phyloP scores from a whole-genome alignment of 1,284 basidiomycete genomes.

The Pseudozyma thailandica region DNA sequence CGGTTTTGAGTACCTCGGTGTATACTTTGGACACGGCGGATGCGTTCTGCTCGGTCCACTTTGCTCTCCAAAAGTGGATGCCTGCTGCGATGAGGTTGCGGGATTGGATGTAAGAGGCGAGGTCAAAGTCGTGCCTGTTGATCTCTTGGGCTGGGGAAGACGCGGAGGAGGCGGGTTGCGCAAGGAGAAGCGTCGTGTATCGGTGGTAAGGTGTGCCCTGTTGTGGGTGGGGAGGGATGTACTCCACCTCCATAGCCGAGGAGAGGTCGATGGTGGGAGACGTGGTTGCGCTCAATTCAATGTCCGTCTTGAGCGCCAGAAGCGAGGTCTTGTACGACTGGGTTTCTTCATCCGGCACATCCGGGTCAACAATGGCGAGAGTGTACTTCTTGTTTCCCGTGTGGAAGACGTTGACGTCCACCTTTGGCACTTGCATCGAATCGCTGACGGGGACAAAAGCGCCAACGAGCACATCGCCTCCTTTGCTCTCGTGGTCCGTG shows the following conservation, averaged over 20 bases:
- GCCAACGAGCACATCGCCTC: constrained; percentile 78
- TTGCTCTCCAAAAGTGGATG: constrained; percentile 83
- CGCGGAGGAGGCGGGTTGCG: constrained; percentile 71
- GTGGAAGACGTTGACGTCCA: constrained; percentile 82
- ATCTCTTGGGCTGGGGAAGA: constrained; percentile 31
- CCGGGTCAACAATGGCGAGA: constrained; percentile 87
- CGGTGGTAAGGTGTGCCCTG: constrained; percentile 86
- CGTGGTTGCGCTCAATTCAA: constrained; percentile 48
- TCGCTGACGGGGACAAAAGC: constrained; percentile 65
- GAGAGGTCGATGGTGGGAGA: constrained; percentile 71
- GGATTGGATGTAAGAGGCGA: constrained; percentile 74
- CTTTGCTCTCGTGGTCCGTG: constrained; percentile 66
- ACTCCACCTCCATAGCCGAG: constrained; percentile 73
- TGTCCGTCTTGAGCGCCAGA: constrained; percentile 83
- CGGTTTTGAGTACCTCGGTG: constrained; percentile 71
- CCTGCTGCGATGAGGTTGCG: constrained; percentile 74
- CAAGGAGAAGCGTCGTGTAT: constrained; percentile 80
- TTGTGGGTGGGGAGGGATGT: constrained; percentile 87
- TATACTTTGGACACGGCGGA: constrained; percentile 77
- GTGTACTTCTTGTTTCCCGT: constrained; percentile 85
- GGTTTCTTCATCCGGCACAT: constrained; percentile 79
- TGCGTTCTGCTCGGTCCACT: constrained; percentile 73
- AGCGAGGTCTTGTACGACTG: constrained; percentile 79
- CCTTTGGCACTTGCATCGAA: constrained; percentile 75
- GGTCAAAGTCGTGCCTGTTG: constrained; percentile 74